Percentiles rank a stretch among this genome's conserved stretches.
Evolutionary conservation across 139 green algal species (phyloP).

Genomic region (Parachlorella kessleri): DNA sequence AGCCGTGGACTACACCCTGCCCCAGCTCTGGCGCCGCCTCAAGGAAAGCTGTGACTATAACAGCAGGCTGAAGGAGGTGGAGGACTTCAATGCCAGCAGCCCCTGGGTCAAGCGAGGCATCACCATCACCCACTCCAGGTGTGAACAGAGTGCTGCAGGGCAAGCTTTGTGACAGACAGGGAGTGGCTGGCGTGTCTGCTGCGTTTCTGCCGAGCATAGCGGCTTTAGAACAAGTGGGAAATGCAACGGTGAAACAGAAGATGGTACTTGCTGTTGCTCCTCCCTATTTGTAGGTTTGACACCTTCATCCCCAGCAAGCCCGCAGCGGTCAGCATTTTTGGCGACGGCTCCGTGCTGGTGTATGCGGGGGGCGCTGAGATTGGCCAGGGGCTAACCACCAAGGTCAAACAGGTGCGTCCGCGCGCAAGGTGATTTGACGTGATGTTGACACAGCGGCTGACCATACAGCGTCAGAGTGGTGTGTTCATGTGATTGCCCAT

Average conservation of each 20-base stretch:
- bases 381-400: constrained; percentile 62
- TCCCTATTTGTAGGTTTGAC: constrained; percentile 37
- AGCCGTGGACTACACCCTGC: constrained; percentile 33
- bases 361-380: constrained; percentile 41
- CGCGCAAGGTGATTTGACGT: not conserved
- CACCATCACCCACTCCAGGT: not conserved
- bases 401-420: constrained; percentile 57
- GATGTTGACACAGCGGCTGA: too few species aligned
- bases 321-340: constrained; percentile 29
- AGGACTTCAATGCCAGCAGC: not conserved
- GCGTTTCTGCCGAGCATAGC: too few species aligned
- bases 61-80: not conserved
- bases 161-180: too few species aligned
- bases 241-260: too few species aligned
- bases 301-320: constrained; percentile 1
- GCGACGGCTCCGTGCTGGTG: constrained; percentile 34
- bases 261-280: too few species aligned
- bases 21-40: constrained; percentile 25
- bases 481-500: too few species aligned
- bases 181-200: too few species aligned
- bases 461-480: too few species aligned
- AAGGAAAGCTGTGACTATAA: not conserved
- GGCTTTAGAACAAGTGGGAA: too few species aligned
- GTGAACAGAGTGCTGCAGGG: too few species aligned
- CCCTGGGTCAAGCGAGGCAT: constrained; percentile 15